These are phyloP conservation scores for Eruca vesicaria DNA, from an alignment of 441 rosid genomes.

Conservation along the genomic window DNA sequence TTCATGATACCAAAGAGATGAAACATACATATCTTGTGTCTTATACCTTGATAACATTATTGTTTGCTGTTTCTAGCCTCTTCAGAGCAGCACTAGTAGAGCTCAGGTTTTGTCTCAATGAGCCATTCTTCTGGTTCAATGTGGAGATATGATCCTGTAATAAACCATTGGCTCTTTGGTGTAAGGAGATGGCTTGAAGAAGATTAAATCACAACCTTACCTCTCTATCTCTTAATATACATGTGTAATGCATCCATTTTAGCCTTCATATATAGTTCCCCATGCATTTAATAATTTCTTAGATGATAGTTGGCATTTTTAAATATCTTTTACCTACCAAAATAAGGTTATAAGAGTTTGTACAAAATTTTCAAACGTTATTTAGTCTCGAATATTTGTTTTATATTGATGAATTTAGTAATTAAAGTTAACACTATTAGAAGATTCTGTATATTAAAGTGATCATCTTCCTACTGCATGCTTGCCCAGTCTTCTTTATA, in stretches of 20 bases:
- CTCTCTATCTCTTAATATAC: constrained; percentile 80
- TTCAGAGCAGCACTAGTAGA: constrained; percentile 21
- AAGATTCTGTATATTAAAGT: not conserved
- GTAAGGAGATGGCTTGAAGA: not conserved
- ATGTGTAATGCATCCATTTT: no score
- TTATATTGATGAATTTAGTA: no score
- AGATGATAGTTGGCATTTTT: no score
- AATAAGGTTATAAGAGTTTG: no score
- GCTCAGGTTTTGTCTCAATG: constrained; percentile 48
- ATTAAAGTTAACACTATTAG: no score
- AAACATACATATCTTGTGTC: constrained; percentile 33
- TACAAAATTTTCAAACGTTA: no score
- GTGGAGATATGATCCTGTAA: constrained; percentile 68
- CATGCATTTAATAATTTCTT: no score
- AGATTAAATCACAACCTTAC: not conserved
- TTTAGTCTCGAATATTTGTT: no score
- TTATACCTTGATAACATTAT: constrained; percentile 4
- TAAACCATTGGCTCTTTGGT: not conserved
- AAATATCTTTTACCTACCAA: no score
- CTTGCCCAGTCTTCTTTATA: not conserved
- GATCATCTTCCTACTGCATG: not conserved
- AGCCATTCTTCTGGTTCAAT: constrained; percentile 76
- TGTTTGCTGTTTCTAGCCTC: constrained; percentile 23
- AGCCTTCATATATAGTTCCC: no score
- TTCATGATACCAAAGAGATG: no score